A percentile compares a stretch with the other conserved stretches of the same genome.
Evolutionary conservation across 768 basidiomycete species (phyloP).

Genomic region (Lactarius quietus): DNA sequence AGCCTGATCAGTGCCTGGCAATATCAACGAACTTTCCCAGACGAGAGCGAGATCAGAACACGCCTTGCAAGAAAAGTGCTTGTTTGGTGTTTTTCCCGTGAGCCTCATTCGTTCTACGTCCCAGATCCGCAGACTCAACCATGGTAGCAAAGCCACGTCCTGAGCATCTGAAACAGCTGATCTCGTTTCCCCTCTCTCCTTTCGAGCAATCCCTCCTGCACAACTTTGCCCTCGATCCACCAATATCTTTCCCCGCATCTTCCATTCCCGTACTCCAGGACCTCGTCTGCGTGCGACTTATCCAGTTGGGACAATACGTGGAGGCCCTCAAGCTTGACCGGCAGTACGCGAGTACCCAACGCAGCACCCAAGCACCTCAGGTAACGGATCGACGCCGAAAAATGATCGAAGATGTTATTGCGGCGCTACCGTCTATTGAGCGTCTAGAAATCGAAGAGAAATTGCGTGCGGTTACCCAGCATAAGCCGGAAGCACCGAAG

Average conservation of each 20-base stretch:
- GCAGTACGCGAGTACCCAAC: constrained; percentile 39
- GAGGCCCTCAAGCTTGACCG: constrained; percentile 77
- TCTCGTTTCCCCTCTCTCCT: constrained; percentile 60
- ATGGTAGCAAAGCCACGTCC: constrained; percentile 36
- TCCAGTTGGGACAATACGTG: constrained; percentile 64
- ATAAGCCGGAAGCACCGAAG: constrained; percentile 8
- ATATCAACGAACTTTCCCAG: constrained; percentile 67
- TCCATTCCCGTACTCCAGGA: constrained; percentile 65
- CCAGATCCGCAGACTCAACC: background rate
- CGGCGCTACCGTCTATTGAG: constrained; percentile 59
- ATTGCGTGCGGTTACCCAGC: constrained; percentile 31
- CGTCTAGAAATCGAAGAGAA: constrained; percentile 59
- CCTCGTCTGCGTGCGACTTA: constrained; percentile 71
- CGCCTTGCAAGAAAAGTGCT: constrained; percentile 57
- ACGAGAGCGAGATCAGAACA: constrained; percentile 49
- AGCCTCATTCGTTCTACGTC: constrained; percentile 33
- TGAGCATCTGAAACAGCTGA: constrained; percentile 53
- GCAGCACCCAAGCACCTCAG: constrained; percentile 40
- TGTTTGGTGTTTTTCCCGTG: constrained; percentile 68
- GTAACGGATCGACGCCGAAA: constrained; percentile 52
- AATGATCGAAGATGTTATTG: constrained; percentile 68
- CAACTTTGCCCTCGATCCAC: constrained; percentile 54
- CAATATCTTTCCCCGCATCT: constrained; percentile 42
- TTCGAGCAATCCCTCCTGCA: constrained; percentile 62
- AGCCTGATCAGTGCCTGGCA: constrained; percentile 72